Percentiles rank a stretch among this genome's conserved stretches.
Conservation (phyloP, 495 filamentous ascomycete genomes). For the Saxophila tyrrhenica region DNA sequence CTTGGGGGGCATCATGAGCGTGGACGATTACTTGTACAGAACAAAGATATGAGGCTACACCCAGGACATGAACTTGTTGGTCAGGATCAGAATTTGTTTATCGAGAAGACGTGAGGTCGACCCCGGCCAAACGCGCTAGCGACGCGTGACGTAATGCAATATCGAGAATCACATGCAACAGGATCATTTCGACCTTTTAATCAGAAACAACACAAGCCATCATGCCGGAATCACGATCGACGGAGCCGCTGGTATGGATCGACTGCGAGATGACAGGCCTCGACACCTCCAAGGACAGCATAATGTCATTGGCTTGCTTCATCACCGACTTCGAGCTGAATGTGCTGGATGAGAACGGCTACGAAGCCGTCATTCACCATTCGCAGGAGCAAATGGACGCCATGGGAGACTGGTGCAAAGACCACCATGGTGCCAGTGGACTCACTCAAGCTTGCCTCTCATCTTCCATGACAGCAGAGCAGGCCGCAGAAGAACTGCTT, state of each 20-base stretch:
- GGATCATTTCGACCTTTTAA: no score
- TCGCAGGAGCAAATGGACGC: slow-evolving; percentile 53
- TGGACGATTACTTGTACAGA: no score
- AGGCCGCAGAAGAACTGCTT: slow-evolving; percentile 63
- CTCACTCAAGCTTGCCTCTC: slow-evolving; percentile 64
- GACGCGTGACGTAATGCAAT: neutral
- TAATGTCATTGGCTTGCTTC: slow-evolving; percentile 89
- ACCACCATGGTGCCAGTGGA: slow-evolving; percentile 58
- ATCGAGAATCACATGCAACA: neutral
- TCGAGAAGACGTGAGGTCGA: neutral
- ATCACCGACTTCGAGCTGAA: slow-evolving; percentile 72
- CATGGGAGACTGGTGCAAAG: slow-evolving; percentile 66
- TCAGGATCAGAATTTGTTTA: no score
- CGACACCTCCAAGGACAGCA: slow-evolving; percentile 61
- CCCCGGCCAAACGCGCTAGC: neutral
- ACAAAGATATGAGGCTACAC: no score
- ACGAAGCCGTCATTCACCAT: slow-evolving; percentile 70
- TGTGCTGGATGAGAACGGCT: slow-evolving; percentile 64
- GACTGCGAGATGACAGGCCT: slow-evolving; percentile 98
- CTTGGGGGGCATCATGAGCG: neutral
- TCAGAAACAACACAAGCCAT: neutral
- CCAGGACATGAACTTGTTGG: no score
- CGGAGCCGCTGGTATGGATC: slow-evolving; percentile 68
- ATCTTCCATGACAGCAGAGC: slow-evolving; percentile 58
- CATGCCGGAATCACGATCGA: slow-evolving; percentile 33